Conservation (phyloP, 768 basidiomycete species). For the Leccinum subgranulosum region DNA sequence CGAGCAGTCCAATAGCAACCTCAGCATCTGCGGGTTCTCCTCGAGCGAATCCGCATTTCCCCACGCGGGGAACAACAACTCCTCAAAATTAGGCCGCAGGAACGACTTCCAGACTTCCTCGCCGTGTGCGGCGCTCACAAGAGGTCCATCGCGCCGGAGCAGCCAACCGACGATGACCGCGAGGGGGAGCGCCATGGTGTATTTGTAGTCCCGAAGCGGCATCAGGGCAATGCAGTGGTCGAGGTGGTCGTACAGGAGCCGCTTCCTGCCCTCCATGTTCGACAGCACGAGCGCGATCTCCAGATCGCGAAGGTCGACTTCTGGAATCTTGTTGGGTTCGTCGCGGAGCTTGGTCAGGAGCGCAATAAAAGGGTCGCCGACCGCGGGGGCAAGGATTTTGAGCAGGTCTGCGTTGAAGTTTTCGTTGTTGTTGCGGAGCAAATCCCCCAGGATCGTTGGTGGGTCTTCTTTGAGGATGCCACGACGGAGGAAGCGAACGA, state of each 20-base stretch:
- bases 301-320: constrained; percentile 1
- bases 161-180: constrained; percentile 3
- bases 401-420: neutral
- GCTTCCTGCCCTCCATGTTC: neutral
- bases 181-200: constrained; percentile 2
- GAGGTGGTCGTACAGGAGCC: constrained; percentile 1
- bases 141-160: constrained; percentile 2
- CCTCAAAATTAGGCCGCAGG: neutral
- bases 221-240: constrained; percentile 1
- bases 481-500: constrained; percentile 1
- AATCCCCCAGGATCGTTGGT: constrained; percentile 2
- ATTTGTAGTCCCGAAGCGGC: neutral
- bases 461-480: constrained; percentile 1
- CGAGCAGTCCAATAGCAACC: neutral
- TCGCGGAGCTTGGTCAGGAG: constrained; percentile 1
- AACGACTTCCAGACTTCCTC: neutral
- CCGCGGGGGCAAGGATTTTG: neutral
- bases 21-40: constrained; percentile 6
- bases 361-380: constrained; percentile 3
- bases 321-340: constrained; percentile 1
- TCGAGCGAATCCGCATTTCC: constrained; percentile 1
- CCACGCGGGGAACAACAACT: constrained; percentile 6
- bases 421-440: neutral
- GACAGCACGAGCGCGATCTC: constrained; percentile 6
- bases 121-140: neutral